Conservation (phyloP, 2,329 filamentous ascomycete genomes). For the Emericellopsis cladophorae region DNA sequence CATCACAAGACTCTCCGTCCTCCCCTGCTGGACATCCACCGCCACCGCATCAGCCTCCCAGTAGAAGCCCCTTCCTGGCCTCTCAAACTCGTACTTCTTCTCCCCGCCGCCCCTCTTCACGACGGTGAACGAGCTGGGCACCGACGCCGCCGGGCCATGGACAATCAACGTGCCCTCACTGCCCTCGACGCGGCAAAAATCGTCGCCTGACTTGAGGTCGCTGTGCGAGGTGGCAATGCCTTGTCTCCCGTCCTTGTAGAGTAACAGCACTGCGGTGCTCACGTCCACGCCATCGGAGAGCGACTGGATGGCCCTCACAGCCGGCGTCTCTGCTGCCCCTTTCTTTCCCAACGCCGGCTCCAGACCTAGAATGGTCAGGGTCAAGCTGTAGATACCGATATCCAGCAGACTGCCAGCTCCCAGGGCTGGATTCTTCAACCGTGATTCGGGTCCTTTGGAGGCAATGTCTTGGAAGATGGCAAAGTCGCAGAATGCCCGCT, state of each 20-base stretch:
- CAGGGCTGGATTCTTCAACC: slow-evolving; percentile 22
- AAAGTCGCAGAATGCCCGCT: slow-evolving; percentile 26
- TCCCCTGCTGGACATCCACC: slow-evolving; percentile 22
- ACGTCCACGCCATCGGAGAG: slow-evolving; percentile 20
- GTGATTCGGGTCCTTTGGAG: slow-evolving; percentile 13
- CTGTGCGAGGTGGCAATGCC: slow-evolving; percentile 27
- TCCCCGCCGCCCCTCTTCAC: slow-evolving; percentile 3
- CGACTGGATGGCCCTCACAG: slow-evolving; percentile 18
- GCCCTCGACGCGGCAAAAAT: slow-evolving; percentile 27
- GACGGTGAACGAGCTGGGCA: slow-evolving; percentile 21
- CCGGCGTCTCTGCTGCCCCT: not conserved
- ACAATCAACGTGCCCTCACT: slow-evolving; percentile 22
- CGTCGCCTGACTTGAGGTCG: slow-evolving; percentile 1
- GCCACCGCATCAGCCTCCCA: slow-evolving; percentile 32
- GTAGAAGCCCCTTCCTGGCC: slow-evolving; percentile 22
- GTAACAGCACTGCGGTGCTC: slow-evolving; percentile 22
- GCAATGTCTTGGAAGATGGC: slow-evolving; percentile 20
- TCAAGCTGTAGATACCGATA: slow-evolving; percentile 29
- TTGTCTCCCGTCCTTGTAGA: slow-evolving; percentile 23
- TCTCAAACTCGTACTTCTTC: slow-evolving; percentile 22
- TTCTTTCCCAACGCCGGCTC: slow-evolving; percentile 13
- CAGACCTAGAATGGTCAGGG: slow-evolving; percentile 22
- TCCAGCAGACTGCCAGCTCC: slow-evolving; percentile 29
- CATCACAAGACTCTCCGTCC: slow-evolving; percentile 24
- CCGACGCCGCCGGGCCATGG: slow-evolving; percentile 17